Evolutionary conservation across 164 flowering plant genomes (phyloP).

Genomic region (Magnolia changhungtana): DNA sequence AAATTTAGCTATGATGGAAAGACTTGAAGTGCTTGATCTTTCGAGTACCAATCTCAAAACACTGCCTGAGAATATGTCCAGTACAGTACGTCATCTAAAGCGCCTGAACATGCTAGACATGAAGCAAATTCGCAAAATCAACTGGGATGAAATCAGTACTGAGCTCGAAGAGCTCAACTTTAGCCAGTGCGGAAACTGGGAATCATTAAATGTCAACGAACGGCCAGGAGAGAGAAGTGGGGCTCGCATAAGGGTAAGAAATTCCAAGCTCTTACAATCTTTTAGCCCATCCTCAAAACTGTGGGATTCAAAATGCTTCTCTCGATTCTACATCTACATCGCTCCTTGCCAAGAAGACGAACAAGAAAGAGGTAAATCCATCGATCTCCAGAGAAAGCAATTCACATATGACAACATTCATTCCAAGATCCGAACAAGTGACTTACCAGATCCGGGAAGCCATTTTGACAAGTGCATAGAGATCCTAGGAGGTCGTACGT

Average conservation of each 20-base stretch:
- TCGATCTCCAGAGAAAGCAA: not conserved
- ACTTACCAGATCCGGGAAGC: not conserved
- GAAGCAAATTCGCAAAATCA: not conserved
- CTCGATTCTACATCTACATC: not conserved
- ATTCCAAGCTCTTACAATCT: not conserved
- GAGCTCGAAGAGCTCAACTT: not conserved
- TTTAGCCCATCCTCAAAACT: not conserved
- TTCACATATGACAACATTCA: not conserved
- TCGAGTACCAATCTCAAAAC: not conserved
- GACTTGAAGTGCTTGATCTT: constrained; percentile 1
- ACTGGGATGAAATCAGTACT: not conserved
- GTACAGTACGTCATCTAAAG: not conserved
- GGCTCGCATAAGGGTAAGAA: not conserved
- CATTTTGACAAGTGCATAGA: not conserved
- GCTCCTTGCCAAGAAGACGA: not conserved
- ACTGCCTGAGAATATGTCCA: not conserved
- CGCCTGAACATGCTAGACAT: not conserved
- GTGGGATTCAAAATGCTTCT: not conserved
- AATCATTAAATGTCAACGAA: not conserved
- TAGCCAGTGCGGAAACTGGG: not conserved
- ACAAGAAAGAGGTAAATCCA: not conserved
- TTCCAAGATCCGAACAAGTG: not conserved
- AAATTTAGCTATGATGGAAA: not conserved
- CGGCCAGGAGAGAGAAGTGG: not conserved
- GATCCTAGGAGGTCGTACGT: not conserved